Evolutionary conservation across 768 basidiomycete genomes (phyloP).

Genomic region (Xanthoconium stramineum): DNA sequence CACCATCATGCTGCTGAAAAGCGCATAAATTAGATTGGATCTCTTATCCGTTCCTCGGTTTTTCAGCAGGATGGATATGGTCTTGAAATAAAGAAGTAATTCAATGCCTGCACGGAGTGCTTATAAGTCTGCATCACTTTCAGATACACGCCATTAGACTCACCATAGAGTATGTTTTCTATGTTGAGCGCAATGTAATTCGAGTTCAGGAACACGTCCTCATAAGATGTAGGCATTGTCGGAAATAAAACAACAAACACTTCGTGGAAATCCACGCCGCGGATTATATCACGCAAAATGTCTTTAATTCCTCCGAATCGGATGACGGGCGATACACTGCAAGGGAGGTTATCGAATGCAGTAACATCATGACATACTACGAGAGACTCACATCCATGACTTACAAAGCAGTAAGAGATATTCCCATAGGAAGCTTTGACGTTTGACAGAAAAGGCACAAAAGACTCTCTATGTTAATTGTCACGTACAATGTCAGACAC

Average conservation of each 20-base stretch:
- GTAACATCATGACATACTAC: too few species aligned
- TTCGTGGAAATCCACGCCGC: too few species aligned
- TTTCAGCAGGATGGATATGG: slow-evolving; percentile 16
- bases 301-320: too few species aligned
- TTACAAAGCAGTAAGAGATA: too few species aligned
- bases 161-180: slow-evolving; percentile 24
- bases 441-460: too few species aligned
- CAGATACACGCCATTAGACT: background rate
- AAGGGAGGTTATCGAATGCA: too few species aligned
- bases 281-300: too few species aligned
- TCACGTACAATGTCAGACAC: too few species aligned
- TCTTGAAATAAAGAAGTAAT: slow-evolving; percentile 23
- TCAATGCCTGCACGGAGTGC: slow-evolving; percentile 17
- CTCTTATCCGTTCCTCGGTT: slow-evolving; percentile 1
- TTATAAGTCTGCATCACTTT: background rate
- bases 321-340: too few species aligned
- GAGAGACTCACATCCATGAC: too few species aligned
- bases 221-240: background rate
- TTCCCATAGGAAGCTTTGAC: too few species aligned
- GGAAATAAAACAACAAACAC: background rate
- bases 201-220: background rate
- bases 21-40: slow-evolving; percentile 15
- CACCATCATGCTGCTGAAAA: slow-evolving; percentile 26
- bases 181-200: slow-evolving; percentile 19
- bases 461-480: too few species aligned